A percentile compares a stretch with the other conserved stretches of the same genome.
Evolutionary conservation across 352 stramenopile species (phyloP).

Genomic region (Phytophthora pseudosyringae): DNA sequence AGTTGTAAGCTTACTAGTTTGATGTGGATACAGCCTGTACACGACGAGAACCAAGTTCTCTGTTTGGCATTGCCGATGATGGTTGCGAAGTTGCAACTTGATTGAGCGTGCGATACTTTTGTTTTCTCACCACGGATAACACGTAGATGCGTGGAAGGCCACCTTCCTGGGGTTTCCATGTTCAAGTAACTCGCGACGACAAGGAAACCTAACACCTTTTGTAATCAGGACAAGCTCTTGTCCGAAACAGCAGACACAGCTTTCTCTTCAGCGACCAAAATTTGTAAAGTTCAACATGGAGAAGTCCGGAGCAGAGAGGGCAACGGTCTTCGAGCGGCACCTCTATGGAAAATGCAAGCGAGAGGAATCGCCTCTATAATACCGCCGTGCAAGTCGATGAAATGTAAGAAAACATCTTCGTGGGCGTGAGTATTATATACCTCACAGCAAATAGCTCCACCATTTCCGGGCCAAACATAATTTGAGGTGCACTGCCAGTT

Average conservation of each 20-base stretch:
- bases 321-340: neutral
- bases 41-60: neutral
- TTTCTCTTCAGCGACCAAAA: constrained; percentile 6
- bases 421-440: neutral
- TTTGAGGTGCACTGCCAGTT: constrained; percentile 5
- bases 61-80: neutral
- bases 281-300: constrained; percentile 3
- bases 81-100: neutral
- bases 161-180: too few species aligned
- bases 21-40: neutral
- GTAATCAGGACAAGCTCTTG: neutral
- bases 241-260: neutral
- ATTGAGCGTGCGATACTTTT: constrained; percentile 13
- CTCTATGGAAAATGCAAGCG: neutral
- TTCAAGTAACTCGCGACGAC: neutral
- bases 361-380: neutral
- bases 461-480: neutral
- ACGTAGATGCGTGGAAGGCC: too few species aligned
- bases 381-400: too few species aligned
- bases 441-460: too few species aligned
- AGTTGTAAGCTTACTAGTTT: too few species aligned
- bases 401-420: neutral
- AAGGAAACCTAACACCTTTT: neutral
- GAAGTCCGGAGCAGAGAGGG: neutral
- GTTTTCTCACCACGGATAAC: neutral